A percentile compares a stretch with the other conserved stretches of the same genome.
phyloP scores from a whole-genome alignment of 176 grass and related monocot species.

The Triticum monococcum region DNA sequence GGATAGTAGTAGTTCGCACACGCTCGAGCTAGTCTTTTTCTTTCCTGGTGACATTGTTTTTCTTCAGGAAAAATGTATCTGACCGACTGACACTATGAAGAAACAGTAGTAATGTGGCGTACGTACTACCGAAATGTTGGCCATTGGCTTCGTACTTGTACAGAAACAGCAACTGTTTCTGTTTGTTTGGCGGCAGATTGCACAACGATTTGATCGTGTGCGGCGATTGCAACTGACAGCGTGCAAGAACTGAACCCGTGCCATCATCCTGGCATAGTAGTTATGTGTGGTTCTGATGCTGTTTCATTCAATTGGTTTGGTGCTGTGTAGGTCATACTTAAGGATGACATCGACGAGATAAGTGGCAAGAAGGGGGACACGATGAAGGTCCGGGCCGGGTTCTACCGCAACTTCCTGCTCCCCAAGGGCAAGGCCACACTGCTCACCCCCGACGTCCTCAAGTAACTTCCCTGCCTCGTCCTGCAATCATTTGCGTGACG shows the following conservation, averaged over 20 bases:
- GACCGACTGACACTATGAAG: neutral
- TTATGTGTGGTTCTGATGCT: neutral
- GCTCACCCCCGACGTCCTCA: conserved; percentile 72
- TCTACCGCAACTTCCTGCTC: conserved; percentile 89
- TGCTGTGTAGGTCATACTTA: conserved; percentile 61
- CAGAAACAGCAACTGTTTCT: neutral
- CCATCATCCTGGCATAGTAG: neutral
- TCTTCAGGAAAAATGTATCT: neutral
- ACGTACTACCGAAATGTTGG: neutral
- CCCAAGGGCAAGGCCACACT: conserved; percentile 79
- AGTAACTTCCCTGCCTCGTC: conserved; percentile 42
- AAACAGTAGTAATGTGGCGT: neutral
- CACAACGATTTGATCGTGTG: no score
- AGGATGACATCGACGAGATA: conserved; percentile 61
- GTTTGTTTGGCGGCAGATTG: no score
- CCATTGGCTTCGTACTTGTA: neutral
- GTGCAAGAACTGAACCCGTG: no score
- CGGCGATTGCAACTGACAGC: no score
- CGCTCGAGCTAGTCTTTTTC: neutral
- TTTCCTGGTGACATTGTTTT: neutral
- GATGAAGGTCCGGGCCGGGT: conserved; percentile 81
- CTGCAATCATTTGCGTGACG: neutral
- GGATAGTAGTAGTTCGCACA: neutral
- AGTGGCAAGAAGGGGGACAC: conserved; percentile 65
- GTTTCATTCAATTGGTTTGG: neutral